These are phyloP conservation scores for Boletus tylopilopsis DNA, from an alignment of 768 basidiomycete species.

Conservation along the genomic window DNA sequence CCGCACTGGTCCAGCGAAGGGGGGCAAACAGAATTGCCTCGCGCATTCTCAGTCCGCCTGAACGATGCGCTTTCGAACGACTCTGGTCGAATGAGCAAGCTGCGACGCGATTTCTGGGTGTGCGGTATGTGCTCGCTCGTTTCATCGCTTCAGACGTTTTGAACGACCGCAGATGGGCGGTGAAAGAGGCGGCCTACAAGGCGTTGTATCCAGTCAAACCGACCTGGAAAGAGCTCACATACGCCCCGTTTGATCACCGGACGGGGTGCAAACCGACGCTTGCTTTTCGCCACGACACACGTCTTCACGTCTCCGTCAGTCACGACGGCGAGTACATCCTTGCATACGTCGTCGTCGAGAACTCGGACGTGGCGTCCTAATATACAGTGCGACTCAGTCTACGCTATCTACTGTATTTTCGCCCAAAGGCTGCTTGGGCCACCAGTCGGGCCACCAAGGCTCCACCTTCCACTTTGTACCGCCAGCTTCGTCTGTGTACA, in stretches of 20 bases:
- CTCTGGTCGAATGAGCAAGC: conserved; percentile 9
- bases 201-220: conserved; percentile 68
- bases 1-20: conserved; percentile 48
- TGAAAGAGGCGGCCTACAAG: conserved; percentile 87
- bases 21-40: conserved; percentile 45
- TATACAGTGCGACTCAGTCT: conserved; percentile 16
- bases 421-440: conserved; percentile 37
- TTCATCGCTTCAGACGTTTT: neutral
- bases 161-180: conserved; percentile 56
- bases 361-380: conserved; percentile 34
- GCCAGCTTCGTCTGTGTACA: conserved; percentile 12
- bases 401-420: conserved; percentile 16
- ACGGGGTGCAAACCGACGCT: conserved; percentile 43
- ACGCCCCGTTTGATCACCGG: conserved; percentile 32
- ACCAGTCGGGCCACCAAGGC: conserved; percentile 70
- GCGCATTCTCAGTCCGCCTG: conserved; percentile 56
- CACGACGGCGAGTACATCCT: conserved; percentile 81
- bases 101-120: conserved; percentile 55
- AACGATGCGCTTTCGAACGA: conserved; percentile 36
- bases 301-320: conserved; percentile 67
- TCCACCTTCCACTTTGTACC: conserved; percentile 39
- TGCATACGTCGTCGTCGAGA: conserved; percentile 63
- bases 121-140: conserved; percentile 46
- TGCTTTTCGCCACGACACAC: conserved; percentile 14
- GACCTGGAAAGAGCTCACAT: conserved; percentile 75